Evolutionary conservation across 2,329 filamentous ascomycete genomes (phyloP).

Genomic region (Chaetomium globosum): DNA sequence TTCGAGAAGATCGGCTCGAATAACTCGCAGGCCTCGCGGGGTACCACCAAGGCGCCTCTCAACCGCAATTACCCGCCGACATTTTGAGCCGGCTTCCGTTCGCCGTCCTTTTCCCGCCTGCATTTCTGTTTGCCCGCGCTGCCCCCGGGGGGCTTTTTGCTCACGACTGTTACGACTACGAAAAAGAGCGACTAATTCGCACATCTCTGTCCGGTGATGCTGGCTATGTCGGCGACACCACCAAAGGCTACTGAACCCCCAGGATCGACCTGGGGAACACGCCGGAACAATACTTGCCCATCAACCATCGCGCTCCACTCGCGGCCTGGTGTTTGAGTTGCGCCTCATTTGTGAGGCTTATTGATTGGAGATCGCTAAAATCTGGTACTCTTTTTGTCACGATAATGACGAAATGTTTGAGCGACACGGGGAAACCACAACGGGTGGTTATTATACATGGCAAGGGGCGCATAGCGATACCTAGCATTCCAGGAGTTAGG

Average conservation of each 20-base stretch:
- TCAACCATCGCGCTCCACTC: not conserved
- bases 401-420: slow-evolving; percentile 29
- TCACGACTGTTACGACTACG: slow-evolving; percentile 16
- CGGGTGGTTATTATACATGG: not conserved
- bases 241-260: too few relatives aligned
- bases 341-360: not conserved
- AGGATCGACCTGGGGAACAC: not conserved
- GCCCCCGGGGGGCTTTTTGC: not conserved
- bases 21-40: slow-evolving; percentile 36
- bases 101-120: not conserved
- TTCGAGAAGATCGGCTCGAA: slow-evolving; percentile 71
- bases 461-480: slow-evolving; percentile 11
- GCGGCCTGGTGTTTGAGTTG: not conserved
- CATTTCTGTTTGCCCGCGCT: slow-evolving; percentile 8
- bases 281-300: not conserved
- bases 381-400: slow-evolving; percentile 17
- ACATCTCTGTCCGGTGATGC: not conserved
- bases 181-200: not conserved
- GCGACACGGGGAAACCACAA: not conserved
- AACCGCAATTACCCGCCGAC: slow-evolving; percentile 44
- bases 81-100: slow-evolving; percentile 23
- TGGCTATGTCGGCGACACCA: not conserved
- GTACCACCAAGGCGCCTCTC: slow-evolving; percentile 32
- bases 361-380: slow-evolving; percentile 13
- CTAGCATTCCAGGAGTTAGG: slow-evolving; percentile 8